Evolutionary conservation across 345 rosid genomes (phyloP), one percentile per base, ranked within the genome.

Genomic region (Leavenworthia alabamica): DNA sequence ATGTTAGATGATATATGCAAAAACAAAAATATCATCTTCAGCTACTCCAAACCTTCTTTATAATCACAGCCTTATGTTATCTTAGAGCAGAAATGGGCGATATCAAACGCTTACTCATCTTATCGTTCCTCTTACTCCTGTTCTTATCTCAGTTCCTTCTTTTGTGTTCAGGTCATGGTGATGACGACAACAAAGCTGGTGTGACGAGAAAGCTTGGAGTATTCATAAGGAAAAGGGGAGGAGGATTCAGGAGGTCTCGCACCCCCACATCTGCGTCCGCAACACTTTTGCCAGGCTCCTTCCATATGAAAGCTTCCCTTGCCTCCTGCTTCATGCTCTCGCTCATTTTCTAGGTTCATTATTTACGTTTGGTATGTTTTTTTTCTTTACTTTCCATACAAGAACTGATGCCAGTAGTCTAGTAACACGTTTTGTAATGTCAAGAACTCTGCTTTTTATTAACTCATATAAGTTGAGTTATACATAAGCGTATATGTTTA

Each of bases 171-270:
- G 73, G 67, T 43, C 26, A 44, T 1, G 14, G 1, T 26, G 60
- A 61, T 9, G 56, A 32, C 4, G 16, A 23, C 22, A 20, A 23
- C 24, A 23, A 61, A 17, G 56, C 62, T 43, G 26, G 27, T 43
- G 41, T 1, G n/a, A 42, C 50, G 33, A 69, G 73, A 62, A 69
- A 44, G 56, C 73, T 69, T 19, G 68, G 73, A 26, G 62, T 61
- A 27, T 60, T 61, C 42, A 13, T 54, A 36, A 60, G 35, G 68
- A 61, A 3, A 45, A 19, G 68, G 36, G 24, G 1, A 52, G 24
- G 1, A 52, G 22, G 61, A 23, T 24, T 1, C 49, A 0, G 15
- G 19, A 27, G 56, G 33, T 32, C 26, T 36, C 47, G 35, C 27
- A 16, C 6, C 54, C 12, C 31, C 26, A 52, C 31, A 45, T 61